These are phyloP conservation scores for Leavenworthia alabamica DNA, from an alignment of 345 rosid genomes.

Conservation along the genomic window DNA sequence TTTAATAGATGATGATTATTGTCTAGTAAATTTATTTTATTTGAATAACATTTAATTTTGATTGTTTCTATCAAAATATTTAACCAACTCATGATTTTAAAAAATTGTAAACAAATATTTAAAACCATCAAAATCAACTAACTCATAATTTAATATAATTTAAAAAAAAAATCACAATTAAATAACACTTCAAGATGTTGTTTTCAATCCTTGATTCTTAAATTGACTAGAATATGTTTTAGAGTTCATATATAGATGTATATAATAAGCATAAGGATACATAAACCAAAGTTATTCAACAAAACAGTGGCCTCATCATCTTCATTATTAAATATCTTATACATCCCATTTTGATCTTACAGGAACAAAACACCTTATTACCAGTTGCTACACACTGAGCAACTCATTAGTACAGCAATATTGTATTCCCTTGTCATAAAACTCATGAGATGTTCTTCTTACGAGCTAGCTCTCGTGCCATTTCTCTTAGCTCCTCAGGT, in stretches of 20 bases:
- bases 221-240: neutral
- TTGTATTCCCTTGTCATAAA: neutral
- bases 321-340: neutral
- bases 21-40: no score
- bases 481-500: slow-evolving; percentile 50
- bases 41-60: no score
- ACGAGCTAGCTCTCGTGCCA: slow-evolving; percentile 46
- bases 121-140: no score
- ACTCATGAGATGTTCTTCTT: slow-evolving; percentile 29
- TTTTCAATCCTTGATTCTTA: neutral
- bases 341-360: neutral
- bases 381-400: neutral
- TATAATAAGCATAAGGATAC: neutral
- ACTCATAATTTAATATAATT: no score
- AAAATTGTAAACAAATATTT: no score
- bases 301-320: neutral
- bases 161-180: no score
- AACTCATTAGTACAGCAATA: neutral
- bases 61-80: no score
- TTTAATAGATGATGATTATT: no score
- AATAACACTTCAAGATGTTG: neutral
- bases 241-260: neutral
- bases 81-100: no score
- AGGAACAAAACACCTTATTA: slow-evolving; percentile 3
- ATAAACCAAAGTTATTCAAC: neutral